Base-by-base conservation (phyloP, 129 eudicot species). In the Arctium minus region DNA sequence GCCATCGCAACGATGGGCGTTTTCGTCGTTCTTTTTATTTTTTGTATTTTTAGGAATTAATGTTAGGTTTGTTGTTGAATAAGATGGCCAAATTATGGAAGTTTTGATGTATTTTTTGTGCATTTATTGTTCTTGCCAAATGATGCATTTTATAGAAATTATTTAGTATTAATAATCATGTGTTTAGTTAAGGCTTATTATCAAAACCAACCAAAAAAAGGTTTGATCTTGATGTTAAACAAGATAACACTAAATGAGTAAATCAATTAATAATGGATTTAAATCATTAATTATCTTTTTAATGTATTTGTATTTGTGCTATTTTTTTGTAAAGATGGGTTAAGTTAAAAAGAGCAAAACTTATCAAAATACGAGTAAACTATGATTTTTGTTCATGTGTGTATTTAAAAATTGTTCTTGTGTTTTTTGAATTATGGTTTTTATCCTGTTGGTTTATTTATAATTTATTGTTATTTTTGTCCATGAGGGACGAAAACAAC, bases 21-120 rank as follows among this genome's bases (percentile, higher is more conserved):
- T 77, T 70, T 70, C 82, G 60, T 83, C 67, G 27, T 22, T 22
- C 70, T 84, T 48, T 8, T 56, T 30, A 40, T 73, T 62, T 62
- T 62, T 80, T 84, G 74, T 77, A 78, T 29, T 27, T 56, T 60
- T 53, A 33, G 83, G 80, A 73, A 48, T 35, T 84, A 73, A 79
- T 64, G 18, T 42, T 73, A 79, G 80, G 80, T 79, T 83, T 84
- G 84, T 73, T 79, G 87, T 79, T 79, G 64, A 84, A 84, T 84
- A 84, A 84, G 84, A 79, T 84, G 80, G 13, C 56, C 79, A 33
- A 73, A n/a, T 31, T 84, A 42, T 73, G 75, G 56, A 74, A 78
- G 62, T 73, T 84, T 79, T 84, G 62, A 83, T 77, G 79, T 62
- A 78, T 29, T 71, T 77, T 67, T 60, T 17, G 40, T 70, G 74